Conservation (phyloP, 2,329 filamentous ascomycete genomes). For the Colletotrichum sp. region DNA sequence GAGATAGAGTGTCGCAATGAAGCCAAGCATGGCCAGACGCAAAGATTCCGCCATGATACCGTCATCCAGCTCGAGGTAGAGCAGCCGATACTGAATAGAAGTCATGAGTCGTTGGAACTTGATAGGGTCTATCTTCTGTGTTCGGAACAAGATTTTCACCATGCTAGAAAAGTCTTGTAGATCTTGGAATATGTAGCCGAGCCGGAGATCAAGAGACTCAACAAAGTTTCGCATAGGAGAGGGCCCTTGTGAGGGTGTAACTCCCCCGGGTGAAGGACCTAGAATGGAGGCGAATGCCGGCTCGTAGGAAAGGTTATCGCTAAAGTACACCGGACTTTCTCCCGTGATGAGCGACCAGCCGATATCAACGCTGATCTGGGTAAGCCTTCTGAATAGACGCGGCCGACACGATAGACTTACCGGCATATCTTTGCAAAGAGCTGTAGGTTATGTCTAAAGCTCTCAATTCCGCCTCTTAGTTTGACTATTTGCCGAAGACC, state of each 20-base stretch:
- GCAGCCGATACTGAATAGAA: constrained; percentile 9
- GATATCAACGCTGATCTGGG: constrained; percentile 28
- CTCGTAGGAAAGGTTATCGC: neutral
- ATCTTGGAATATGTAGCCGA: constrained; percentile 31
- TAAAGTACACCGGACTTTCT: constrained; percentile 27
- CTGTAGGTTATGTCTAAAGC: constrained; percentile 27
- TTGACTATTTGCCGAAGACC: constrained; percentile 26
- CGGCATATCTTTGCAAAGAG: constrained; percentile 32
- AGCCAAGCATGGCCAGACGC: constrained; percentile 33
- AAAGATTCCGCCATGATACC: neutral
- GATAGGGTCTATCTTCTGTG: constrained; percentile 28
- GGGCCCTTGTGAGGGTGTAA: neutral
- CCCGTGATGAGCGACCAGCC: constrained; percentile 30
- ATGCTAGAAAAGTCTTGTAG: constrained; percentile 32
- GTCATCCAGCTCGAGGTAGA: neutral
- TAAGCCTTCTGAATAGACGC: neutral
- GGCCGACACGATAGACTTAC: constrained; percentile 17
- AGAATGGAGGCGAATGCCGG: constrained; percentile 24
- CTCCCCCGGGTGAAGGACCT: neutral
- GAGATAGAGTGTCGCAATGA: constrained; percentile 31
- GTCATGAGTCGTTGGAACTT: constrained; percentile 14
- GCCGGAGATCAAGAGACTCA: constrained; percentile 24
- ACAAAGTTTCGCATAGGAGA: neutral
- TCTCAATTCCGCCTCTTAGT: constrained; percentile 29
- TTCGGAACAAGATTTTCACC: constrained; percentile 26